These are phyloP conservation scores for Wilcoxina mikolae DNA, from an alignment of 495 filamentous ascomycete genomes.

Conservation along the genomic window DNA sequence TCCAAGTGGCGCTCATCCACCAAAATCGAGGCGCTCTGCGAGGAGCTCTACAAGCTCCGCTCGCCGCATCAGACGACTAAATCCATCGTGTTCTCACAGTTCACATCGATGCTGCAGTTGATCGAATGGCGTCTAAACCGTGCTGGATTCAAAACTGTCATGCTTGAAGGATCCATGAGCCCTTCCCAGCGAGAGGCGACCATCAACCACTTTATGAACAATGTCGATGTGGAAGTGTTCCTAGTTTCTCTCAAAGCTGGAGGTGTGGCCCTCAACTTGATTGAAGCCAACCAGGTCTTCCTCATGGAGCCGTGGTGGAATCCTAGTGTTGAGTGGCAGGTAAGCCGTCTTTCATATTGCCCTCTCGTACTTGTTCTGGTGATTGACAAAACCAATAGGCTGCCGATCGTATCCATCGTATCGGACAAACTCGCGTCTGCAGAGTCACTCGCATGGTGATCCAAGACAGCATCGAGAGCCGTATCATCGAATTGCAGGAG, in stretches of 20 bases:
- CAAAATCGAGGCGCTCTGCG: conserved; percentile 91
- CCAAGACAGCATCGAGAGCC: conserved; percentile 86
- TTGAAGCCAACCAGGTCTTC: conserved; percentile 84
- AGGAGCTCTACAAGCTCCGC: conserved; percentile 76
- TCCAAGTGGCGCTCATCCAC: conserved; percentile 93
- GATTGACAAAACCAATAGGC: too few relatives aligned
- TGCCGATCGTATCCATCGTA: conserved; percentile 91
- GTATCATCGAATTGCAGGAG: conserved; percentile 88
- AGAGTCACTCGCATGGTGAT: conserved; percentile 89
- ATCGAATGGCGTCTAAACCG: conserved; percentile 92
- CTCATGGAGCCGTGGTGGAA: conserved; percentile 99
- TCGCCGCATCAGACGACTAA: conserved; percentile 85
- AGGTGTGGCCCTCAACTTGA: conserved; percentile 87
- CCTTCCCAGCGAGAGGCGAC: conserved; percentile 80
- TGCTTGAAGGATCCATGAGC: conserved; percentile 92
- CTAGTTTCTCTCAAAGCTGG: conserved; percentile 89
- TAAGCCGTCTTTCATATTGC: too few relatives aligned
- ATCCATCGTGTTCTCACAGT: conserved; percentile 93
- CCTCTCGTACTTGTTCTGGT: too few relatives aligned
- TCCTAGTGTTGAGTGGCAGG: conserved; percentile 93
- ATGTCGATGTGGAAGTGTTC: conserved; percentile 82
- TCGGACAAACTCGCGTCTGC: conserved; percentile 83
- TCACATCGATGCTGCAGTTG: conserved; percentile 93
- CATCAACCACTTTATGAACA: conserved; percentile 87
- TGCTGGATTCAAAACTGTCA: conserved; percentile 91